Percentiles rank a stretch among this genome's conserved stretches.
These are phyloP conservation scores for Stephania cephalantha DNA, from an alignment of 164 flowering plant species.

Conservation along the genomic window DNA sequence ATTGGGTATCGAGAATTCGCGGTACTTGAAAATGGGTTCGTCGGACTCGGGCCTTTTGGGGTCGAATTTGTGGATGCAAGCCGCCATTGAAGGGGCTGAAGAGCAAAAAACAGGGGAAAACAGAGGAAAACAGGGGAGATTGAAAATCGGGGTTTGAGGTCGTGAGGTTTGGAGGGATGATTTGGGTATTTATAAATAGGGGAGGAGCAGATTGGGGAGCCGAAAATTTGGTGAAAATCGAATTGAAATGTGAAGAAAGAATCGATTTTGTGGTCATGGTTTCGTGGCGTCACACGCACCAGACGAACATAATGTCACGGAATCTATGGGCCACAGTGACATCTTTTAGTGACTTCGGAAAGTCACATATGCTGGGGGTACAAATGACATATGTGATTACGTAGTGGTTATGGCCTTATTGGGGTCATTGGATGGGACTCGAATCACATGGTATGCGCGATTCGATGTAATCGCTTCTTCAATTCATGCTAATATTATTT, in stretches of 20 bases:
- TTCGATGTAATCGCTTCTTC: too few relatives aligned
- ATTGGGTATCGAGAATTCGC: constrained; percentile 8
- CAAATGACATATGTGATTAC: too few relatives aligned
- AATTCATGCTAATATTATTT: too few relatives aligned
- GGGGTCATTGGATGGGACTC: too few relatives aligned
- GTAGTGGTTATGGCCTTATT: too few relatives aligned
- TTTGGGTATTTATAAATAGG: background rate
- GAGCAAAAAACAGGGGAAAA: background rate
- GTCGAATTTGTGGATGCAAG: constrained; percentile 18
- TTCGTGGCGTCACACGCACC: background rate
- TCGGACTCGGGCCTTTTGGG: constrained; percentile 3
- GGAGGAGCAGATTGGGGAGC: background rate
- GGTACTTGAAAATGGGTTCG: constrained; percentile 4
- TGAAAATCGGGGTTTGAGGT: background rate
- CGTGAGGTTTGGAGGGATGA: background rate
- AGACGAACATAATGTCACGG: background rate
- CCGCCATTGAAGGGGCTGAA: constrained; percentile 13
- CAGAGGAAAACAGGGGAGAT: background rate
- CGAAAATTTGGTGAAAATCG: background rate
- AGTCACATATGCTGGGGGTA: too few relatives aligned
- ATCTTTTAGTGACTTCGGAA: too few relatives aligned
- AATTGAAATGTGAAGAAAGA: background rate
- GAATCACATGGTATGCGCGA: too few relatives aligned
- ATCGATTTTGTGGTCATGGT: background rate
- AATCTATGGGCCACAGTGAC: background rate